Percentiles rank a stretch among this genome's conserved stretches.
phyloP scores from a whole-genome alignment of 352 stramenopile genomes.

The Pythium volutum region DNA sequence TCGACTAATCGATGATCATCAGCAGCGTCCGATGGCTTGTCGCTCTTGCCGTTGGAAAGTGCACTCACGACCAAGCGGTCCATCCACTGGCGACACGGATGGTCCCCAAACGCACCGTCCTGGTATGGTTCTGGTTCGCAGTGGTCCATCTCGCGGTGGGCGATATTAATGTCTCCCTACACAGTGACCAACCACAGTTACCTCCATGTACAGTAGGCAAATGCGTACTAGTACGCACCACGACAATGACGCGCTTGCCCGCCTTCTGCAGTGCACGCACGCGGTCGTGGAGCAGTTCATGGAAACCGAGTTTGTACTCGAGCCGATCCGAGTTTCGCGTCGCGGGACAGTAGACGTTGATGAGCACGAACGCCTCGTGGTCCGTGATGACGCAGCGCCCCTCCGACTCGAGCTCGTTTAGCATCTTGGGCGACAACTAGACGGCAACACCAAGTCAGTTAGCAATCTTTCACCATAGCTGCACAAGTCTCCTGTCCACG shows the following conservation, averaged over 20 bases:
- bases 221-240: conserved; percentile 34
- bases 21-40: neutral
- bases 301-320: conserved; percentile 87
- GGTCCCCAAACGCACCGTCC: conserved; percentile 44
- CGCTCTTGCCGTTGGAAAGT: conserved; percentile 8
- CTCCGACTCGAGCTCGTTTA: conserved; percentile 72
- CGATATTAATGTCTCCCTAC: conserved; percentile 84
- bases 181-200: neutral
- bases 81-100: conserved; percentile 75
- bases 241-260: conserved; percentile 57
- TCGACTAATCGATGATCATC: conserved; percentile 54
- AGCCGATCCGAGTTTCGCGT: conserved; percentile 61
- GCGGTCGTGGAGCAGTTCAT: conserved; percentile 63
- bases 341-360: conserved; percentile 90
- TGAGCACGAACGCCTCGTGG: conserved; percentile 82
- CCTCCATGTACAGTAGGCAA: neutral
- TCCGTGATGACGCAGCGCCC: conserved; percentile 86
- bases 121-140: conserved; percentile 44
- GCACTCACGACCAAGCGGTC: conserved; percentile 33
- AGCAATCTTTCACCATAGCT: neutral
- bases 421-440: conserved; percentile 48
- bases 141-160: conserved; percentile 77
- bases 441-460: neutral
- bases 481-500: neutral
- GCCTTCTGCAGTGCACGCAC: conserved; percentile 45